Evolutionary conservation across 2,329 filamentous ascomycete genomes (phyloP), one percentile per base, ranked within the genome.

Genomic region (Paecilomyces sp.): DNA sequence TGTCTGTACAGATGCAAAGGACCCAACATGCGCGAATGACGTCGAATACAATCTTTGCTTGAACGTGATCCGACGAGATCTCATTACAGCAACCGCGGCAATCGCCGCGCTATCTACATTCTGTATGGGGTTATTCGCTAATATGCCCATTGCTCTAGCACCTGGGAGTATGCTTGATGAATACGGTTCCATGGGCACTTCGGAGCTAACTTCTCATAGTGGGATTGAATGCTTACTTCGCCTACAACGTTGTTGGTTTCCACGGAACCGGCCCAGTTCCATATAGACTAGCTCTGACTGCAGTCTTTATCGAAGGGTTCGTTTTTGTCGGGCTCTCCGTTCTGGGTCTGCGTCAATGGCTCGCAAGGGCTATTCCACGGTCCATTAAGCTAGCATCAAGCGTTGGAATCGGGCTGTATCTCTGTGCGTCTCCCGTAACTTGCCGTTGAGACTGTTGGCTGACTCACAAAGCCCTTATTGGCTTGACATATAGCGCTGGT

Each of bases 321-420:
- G 87, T 95, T 62, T 96, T 96, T 76, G 85, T 95, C 56, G 89
- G 79, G 2, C 82, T 96, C 50, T 91, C 91, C 1, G 72, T 95
- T 36, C 80, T 92, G 57, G 91, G 91, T 41, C 83, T 96, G 77
- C 88, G 91, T 13, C 91, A 95, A 72, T 95, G 91, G 91, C 84
- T 96, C 28, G 91, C 91, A 18, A 86, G 90, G 65, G 87, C 89
- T 52, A 91, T 95, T 63, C 91, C 91, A 1, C 83, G 85, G 50
- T 91, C 88, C 58, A 92, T 96, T 77, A 96, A 95, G 76, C 85
- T 94, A 58, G 91, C 91, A 13, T 93, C 89, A 15, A 89, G 90
- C 63, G 90, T 91, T 57, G 91, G 91, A 61, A 95, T 95, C 64
- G 91, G 91, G 24, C 80, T 96, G 1, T 95, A 93, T 72, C 81